A percentile compares a stretch with the other conserved stretches of the same genome.
These are phyloP conservation scores for Cercospora janseana DNA, from an alignment of 2,329 filamentous ascomycete species.

Conservation along the genomic window DNA sequence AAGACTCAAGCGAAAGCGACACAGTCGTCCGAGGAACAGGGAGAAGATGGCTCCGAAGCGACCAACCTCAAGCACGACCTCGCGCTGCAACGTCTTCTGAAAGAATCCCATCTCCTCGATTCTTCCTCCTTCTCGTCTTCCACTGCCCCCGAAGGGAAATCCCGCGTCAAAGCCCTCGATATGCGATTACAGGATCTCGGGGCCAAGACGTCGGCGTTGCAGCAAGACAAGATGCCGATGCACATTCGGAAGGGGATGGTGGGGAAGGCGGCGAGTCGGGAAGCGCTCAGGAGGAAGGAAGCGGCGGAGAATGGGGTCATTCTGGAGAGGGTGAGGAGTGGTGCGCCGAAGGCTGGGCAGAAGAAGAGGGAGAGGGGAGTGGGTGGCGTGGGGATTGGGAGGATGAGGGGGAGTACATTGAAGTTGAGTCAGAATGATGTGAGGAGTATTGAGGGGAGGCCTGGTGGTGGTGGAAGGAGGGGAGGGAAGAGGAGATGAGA, in stretches of 20 bases:
- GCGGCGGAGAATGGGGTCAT: conserved; percentile 89
- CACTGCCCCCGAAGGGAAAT: conserved; percentile 58
- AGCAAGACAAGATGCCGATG: conserved; percentile 87
- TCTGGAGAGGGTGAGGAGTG: conserved; percentile 60
- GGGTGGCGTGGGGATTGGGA: conserved; percentile 76
- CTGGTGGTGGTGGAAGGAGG: background rate
- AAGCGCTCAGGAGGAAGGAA: conserved; percentile 70
- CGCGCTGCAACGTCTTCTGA: conserved; percentile 82
- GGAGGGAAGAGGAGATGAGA: conserved; percentile 12
- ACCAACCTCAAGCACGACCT: conserved; percentile 84
- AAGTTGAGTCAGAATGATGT: conserved; percentile 77
- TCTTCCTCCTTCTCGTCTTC: conserved; percentile 55
- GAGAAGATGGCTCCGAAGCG: conserved; percentile 57
- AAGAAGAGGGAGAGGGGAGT: conserved; percentile 59
- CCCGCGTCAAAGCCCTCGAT: conserved; percentile 78
- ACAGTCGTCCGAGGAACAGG: conserved; percentile 26
- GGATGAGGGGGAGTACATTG: conserved; percentile 74
- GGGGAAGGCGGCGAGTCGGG: conserved; percentile 62
- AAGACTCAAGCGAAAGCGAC: conserved; percentile 31
- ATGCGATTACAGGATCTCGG: conserved; percentile 79
- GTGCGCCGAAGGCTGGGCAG: conserved; percentile 42
- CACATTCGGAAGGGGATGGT: conserved; percentile 80
- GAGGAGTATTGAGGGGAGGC: conserved; percentile 61
- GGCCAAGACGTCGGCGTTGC: conserved; percentile 70
- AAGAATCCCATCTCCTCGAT: conserved; percentile 85